Conservation (phyloP, 1,284 basidiomycete genomes). For the Tilletia setariae region DNA sequence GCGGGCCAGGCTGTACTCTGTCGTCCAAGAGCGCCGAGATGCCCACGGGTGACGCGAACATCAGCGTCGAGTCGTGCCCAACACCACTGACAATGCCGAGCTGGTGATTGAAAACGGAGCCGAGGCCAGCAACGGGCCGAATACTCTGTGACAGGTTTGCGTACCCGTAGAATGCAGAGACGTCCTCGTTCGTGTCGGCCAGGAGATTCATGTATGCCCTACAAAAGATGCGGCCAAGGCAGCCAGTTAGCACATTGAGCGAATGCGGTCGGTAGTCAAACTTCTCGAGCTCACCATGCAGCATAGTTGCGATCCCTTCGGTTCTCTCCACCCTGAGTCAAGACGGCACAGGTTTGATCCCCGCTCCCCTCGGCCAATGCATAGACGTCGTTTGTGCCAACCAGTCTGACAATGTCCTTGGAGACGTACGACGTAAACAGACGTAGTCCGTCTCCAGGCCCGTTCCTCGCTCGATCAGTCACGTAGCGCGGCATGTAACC, state of each 20-base stretch:
- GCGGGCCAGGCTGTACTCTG: not conserved
- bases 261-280: too few relatives aligned
- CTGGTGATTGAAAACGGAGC: slow-evolving; percentile 1
- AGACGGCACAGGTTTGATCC: slow-evolving; percentile 4
- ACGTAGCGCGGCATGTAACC: not conserved
- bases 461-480: not conserved
- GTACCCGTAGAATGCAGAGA: slow-evolving; percentile 4
- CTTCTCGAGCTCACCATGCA: not conserved
- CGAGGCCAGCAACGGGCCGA: not conserved
- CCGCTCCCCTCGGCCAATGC: not conserved
- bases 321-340: not conserved
- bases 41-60: slow-evolving; percentile 2
- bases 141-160: slow-evolving; percentile 1
- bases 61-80: slow-evolving; percentile 5
- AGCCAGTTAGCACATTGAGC: too few relatives aligned
- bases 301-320: slow-evolving; percentile 13
- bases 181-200: slow-evolving; percentile 1
- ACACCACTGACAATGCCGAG: slow-evolving; percentile 8
- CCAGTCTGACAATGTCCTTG: not conserved
- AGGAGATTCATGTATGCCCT: not conserved
- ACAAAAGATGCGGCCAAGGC: not conserved
- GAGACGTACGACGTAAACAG: not conserved
- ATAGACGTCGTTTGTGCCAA: slow-evolving; percentile 6
- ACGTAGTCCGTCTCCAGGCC: not conserved
- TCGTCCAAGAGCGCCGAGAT: slow-evolving; percentile 9